Percentiles rank a stretch among this genome's conserved stretches.
These are phyloP conservation scores for Gymnopus androsaceus DNA, from an alignment of 1,284 basidiomycete genomes.

Conservation along the genomic window DNA sequence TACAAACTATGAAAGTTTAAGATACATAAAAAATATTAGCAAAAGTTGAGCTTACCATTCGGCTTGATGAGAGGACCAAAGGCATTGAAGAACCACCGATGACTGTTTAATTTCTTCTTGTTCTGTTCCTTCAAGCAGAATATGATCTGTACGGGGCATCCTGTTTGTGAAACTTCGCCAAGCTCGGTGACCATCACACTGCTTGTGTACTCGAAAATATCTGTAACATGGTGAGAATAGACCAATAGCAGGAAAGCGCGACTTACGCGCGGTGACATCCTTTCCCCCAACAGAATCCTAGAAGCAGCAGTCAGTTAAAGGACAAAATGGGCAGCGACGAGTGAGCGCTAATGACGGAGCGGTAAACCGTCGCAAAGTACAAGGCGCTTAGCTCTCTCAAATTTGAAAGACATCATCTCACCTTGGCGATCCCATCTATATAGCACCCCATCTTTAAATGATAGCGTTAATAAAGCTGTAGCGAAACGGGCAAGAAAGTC, in stretches of 20 bases:
- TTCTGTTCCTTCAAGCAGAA: slow-evolving; percentile 96
- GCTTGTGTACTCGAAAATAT: slow-evolving; percentile 80
- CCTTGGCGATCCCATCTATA: slow-evolving; percentile 93
- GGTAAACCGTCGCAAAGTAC: too few species aligned
- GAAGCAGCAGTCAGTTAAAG: too few species aligned
- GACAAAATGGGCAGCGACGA: too few species aligned
- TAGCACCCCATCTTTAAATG: slow-evolving; percentile 85
- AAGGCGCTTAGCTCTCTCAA: too few species aligned
- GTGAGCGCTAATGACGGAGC: too few species aligned
- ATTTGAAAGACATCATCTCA: too few species aligned
- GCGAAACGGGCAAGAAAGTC: not conserved
- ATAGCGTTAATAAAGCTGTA: not conserved
- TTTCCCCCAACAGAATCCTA: slow-evolving; percentile 88
- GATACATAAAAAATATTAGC: not conserved
- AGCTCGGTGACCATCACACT: slow-evolving; percentile 77
- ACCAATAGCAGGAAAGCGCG: not conserved
- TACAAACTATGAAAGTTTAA: slow-evolving; percentile 56
- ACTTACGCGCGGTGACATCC: slow-evolving; percentile 82
- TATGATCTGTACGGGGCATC: slow-evolving; percentile 87
- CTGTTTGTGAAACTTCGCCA: slow-evolving; percentile 84
- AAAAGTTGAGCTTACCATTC: slow-evolving; percentile 53
- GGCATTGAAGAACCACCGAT: slow-evolving; percentile 98
- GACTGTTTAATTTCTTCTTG: slow-evolving; percentile 92
- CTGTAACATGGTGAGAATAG: slow-evolving; percentile 35
- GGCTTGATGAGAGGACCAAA: slow-evolving; percentile 87